Evolutionary conservation across 345 rosid species (phyloP), one percentile per base, ranked within the genome.

Genomic region (Gossypioides kirkii): DNA sequence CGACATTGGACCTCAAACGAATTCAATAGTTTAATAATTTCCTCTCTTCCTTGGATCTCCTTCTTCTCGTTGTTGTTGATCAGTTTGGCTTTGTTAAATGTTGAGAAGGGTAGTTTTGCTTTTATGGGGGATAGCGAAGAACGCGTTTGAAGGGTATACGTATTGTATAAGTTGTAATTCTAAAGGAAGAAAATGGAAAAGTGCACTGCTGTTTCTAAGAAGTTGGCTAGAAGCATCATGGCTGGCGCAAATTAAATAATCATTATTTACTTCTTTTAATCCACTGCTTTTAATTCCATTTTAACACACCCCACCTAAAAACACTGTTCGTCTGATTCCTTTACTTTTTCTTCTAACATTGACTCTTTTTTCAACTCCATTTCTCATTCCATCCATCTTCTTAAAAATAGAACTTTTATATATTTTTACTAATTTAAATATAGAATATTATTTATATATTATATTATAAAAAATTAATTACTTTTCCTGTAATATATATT

Each of bases 171-270:
- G n/a, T n/a, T n/a, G n/a, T n/a, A n/a, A n/a, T n/a, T n/a, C n/a
- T n/a, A n/a, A n/a, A n/a, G n/a, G 26, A 55, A 71, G 86, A 77
- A 82, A 41, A 52, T 49, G 85, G 3, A 80, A 82, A 55, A 38
- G 50, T 78, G 66, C 76, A 17, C 69, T 56, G 86, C 25, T 71
- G 72, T 45, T 77, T 77, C 84, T 17, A 14, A 17, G 87, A 78
- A 80, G 77, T 17, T 67, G 43, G 59, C 59, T 26, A 0, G 73
- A 69, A 75, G 73, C 42, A 67, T 18, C 46, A 16, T 68, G 61
- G 23, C 47, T 2, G 10, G 56, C 20, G 22, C 9, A 52, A 52
- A 17, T n/a, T n/a, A 6, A 52, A 52, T 5, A 32, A 32, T 32
- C 38, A 52, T 17, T 17, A n/a, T n/a, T 52, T 52, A 52, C n/a